These are phyloP conservation scores for Melampsora americana DNA, from an alignment of 1,284 basidiomycete species.

Conservation along the genomic window DNA sequence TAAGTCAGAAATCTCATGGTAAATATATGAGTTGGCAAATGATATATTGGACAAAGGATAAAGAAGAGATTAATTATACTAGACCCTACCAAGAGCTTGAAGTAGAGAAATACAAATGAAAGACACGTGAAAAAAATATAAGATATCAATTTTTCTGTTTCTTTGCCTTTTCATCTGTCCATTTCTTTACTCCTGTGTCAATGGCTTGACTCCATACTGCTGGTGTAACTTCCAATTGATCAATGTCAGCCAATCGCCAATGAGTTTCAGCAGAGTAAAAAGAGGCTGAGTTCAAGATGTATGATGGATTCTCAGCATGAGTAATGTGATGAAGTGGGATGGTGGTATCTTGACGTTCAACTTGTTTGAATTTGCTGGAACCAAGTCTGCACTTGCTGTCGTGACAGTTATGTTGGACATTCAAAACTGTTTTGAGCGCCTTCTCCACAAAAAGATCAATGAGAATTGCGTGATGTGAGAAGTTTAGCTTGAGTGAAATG, in stretches of 20 bases:
- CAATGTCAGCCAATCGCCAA: not conserved
- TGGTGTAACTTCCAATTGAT: not conserved
- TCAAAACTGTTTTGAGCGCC: too few relatives aligned
- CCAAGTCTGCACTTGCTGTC: too few relatives aligned
- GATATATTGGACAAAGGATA: not conserved
- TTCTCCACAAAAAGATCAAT: too few relatives aligned
- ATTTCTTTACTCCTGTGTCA: not conserved
- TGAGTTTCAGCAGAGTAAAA: not conserved
- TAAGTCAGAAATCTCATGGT: not conserved
- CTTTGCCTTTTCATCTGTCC: conserved; percentile 1
- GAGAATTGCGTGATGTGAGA: too few relatives aligned
- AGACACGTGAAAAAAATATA: not conserved
- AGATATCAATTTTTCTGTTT: not conserved
- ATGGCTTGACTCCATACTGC: not conserved
- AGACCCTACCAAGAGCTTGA: not conserved
- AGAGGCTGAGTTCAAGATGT: not conserved
- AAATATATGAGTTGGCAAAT: not conserved
- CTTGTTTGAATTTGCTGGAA: too few relatives aligned
- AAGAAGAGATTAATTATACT: not conserved
- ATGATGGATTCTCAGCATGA: not conserved
- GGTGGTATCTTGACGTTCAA: too few relatives aligned
- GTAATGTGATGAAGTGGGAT: too few relatives aligned
- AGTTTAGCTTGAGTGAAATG: too few relatives aligned
- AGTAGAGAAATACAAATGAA: not conserved
- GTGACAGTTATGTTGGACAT: too few relatives aligned